Base-by-base conservation (phyloP, 108 stramenopile species). In the Phaeodactylum tricornutum region DNA sequence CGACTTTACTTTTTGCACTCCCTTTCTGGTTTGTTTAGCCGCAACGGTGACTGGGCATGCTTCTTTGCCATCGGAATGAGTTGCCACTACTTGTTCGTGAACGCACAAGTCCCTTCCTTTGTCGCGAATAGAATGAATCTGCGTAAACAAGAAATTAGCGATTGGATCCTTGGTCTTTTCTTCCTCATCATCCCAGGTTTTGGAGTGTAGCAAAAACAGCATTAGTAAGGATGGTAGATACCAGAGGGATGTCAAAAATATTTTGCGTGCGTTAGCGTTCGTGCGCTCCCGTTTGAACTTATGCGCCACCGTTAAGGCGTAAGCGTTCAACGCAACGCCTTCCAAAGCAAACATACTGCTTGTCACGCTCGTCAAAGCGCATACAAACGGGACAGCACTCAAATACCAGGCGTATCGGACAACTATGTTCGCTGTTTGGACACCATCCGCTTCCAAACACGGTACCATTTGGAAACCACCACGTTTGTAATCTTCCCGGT, bases 331-430 rank as follows among this genome's bases (percentile, higher is more conserved):
- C 22, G 69, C 74, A 16, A 87, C 59, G 24, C 82, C 89, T 57
- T 97, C 96, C 43, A 99, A 63, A 7, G 91, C 84, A 63, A 97
- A 99, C 96, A 98, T 98, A 53, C 81, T 75, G 41, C 77, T 79
- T 16, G 98, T 98, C 16, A 91, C 75, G 24, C 87, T 96, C 47
- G 73, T 33, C 11, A 66, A 48, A 0, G 86, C 75, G 34, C 86
- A 72, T 5, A 81, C 54, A 11, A 98, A 47, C 0, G 98, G 98
- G 9, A 99, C 59, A 1, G 94, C 61, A 24, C 81, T 43, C 42
- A 98, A 58, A 53, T 90, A 94, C 33, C 66, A 54, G 6, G 93
- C 71, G 72, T 98, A 96, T 46, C 81, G 66, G 43, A 60, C 44
- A 23, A 97, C 86, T 7, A 92, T 59, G 29, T 55, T 36, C 4